phyloP scores from a whole-genome alignment of 768 basidiomycete genomes.

The Tricholoma hemisulphureum region DNA sequence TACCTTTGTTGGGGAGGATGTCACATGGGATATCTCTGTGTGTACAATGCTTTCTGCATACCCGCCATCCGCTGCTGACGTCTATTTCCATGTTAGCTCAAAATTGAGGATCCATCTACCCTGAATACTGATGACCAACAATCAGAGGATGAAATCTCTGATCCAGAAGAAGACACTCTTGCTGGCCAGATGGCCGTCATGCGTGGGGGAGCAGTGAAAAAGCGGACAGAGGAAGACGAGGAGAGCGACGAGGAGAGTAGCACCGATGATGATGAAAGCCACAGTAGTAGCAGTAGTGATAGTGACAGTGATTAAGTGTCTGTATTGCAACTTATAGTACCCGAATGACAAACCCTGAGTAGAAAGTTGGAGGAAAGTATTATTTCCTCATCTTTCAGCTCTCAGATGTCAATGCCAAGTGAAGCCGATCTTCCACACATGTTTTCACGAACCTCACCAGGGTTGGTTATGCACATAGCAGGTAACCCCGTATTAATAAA shows the following conservation, averaged over 20 bases:
- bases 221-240: constrained; percentile 50
- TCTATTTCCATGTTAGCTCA: constrained; percentile 51
- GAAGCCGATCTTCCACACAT: no score
- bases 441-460: no score
- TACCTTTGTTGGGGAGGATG: constrained; percentile 83
- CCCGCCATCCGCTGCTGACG: constrained; percentile 8
- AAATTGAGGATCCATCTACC: constrained; percentile 71
- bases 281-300: constrained; percentile 49
- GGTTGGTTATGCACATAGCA: no score
- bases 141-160: constrained; percentile 91
- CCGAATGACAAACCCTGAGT: no score
- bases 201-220: constrained; percentile 86
- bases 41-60: constrained; percentile 24
- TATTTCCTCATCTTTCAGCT: no score
- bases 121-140: constrained; percentile 52
- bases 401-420: no score
- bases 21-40: constrained; percentile 67
- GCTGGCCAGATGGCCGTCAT: constrained; percentile 98
- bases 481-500: no score
- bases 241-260: constrained; percentile 54
- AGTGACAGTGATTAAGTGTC: constrained; percentile 28
- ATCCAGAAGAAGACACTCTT: constrained; percentile 93
- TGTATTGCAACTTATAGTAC: no score
- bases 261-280: constrained; percentile 54
- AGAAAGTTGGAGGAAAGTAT: no score